These are phyloP conservation scores for Jacaranda copaia DNA, from an alignment of 257 asterid genomes.

Conservation along the genomic window DNA sequence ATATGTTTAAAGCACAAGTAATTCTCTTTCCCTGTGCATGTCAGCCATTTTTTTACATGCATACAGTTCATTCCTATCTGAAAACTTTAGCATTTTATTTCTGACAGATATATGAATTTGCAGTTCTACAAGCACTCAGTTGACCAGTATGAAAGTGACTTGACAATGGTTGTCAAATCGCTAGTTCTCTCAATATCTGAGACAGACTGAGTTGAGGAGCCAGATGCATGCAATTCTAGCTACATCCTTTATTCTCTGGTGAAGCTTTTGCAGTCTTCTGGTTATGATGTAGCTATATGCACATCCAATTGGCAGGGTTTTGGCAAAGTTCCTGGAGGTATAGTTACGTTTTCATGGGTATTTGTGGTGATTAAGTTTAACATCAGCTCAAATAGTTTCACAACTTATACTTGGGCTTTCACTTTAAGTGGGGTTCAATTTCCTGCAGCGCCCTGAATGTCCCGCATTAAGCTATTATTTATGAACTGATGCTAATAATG, in stretches of 20 bases:
- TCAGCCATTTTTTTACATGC: not conserved
- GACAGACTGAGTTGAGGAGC: constrained; percentile 35
- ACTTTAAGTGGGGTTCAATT: not conserved
- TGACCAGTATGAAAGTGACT: constrained; percentile 50
- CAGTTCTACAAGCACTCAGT: constrained; percentile 47
- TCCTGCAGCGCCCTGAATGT: not conserved
- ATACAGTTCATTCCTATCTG: not conserved
- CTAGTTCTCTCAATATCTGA: constrained; percentile 49
- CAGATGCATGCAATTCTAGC: constrained; percentile 49
- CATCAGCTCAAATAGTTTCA: not conserved
- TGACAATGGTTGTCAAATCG: constrained; percentile 52
- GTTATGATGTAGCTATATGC: constrained; percentile 57
- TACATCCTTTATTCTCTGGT: constrained; percentile 53
- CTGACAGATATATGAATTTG: constrained; percentile 16
- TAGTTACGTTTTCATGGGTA: not conserved
- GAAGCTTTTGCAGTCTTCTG: constrained; percentile 53
- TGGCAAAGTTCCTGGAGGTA: constrained; percentile 64
- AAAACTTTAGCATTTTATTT: not conserved
- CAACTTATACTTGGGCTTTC: not conserved
- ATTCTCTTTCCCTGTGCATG: not conserved
- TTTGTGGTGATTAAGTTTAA: not conserved
- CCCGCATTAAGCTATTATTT: not conserved
- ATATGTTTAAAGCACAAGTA: not conserved
- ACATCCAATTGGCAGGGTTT: constrained; percentile 51
- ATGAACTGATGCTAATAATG: not conserved